Percentiles rank a stretch among this genome's conserved stretches.
These are phyloP conservation scores for Salix purpurea DNA, from an alignment of 345 rosid species.

Conservation along the genomic window DNA sequence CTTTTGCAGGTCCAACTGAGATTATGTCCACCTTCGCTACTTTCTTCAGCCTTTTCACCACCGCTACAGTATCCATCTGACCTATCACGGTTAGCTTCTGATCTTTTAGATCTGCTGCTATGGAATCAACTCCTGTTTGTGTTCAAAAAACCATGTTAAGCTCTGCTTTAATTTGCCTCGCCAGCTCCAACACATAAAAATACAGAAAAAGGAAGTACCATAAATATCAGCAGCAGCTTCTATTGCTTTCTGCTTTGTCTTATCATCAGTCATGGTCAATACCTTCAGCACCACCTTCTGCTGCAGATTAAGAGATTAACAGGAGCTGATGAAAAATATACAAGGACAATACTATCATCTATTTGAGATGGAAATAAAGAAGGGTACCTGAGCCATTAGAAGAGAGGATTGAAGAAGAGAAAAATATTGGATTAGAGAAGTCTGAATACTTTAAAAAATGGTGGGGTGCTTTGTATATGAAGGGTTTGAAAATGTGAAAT, in stretches of 20 bases:
- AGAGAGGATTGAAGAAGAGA: not conserved
- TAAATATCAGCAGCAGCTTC: constrained; percentile 85
- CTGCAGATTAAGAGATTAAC: not conserved
- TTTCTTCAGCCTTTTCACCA: constrained; percentile 82
- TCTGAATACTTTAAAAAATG: not conserved
- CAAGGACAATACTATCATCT: not conserved
- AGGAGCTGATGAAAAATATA: too few species aligned
- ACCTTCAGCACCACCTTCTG: constrained; percentile 83
- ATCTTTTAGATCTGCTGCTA: constrained; percentile 80
- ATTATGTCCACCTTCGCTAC: constrained; percentile 88
- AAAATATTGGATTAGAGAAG: not conserved
- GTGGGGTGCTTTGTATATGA: not conserved
- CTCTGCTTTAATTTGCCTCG: not conserved
- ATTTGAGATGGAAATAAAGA: not conserved
- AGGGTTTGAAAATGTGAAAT: not conserved
- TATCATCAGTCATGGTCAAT: constrained; percentile 87
- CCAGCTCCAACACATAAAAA: not conserved
- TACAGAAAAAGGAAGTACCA: constrained; percentile 30
- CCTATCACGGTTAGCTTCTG: constrained; percentile 90
- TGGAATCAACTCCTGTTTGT: constrained; percentile 73
- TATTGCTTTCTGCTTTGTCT: constrained; percentile 83
- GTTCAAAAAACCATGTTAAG: not conserved
- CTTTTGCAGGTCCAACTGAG: constrained; percentile 91
- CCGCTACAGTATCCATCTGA: constrained; percentile 77
- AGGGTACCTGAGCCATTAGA: constrained; percentile 61